Base-by-base conservation (phyloP, 805 yeast genomes). In the Yamadazyma philogaea region DNA sequence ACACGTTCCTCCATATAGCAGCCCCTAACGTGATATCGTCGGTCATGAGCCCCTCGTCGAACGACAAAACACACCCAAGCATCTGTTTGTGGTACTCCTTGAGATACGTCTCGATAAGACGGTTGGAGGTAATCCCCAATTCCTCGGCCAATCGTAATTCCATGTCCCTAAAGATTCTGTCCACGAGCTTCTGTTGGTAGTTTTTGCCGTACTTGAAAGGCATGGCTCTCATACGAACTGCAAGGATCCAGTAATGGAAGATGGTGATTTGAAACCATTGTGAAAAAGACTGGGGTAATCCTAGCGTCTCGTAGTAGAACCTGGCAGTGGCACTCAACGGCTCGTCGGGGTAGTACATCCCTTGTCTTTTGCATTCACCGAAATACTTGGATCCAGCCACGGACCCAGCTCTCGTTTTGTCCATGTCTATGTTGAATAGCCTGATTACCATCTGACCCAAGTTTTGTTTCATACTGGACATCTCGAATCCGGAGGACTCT, bases 241-340 rank as follows among this genome's bases (percentile, higher is more conserved):
- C 84, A 35, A 93, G 72, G 57, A 93, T 82, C 99, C 99, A 93
- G 46, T 87, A 81, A 63, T 93, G 99, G 51, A 93, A 72, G 1
- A 84, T 72, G 6, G 96, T 86, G 48, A 93, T 84, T 65, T 91
- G 98, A 62, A 84, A 91, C 96, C 96, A 91, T 63, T 89, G 95
- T n/a, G 91, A 80, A 58, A 91, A 90, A 0, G 97, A 84, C 58
- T 77, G 74, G 27, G 96, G 96, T 56, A 93, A 69, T 19, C 79
- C 82, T 44, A 93, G 68, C 10, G 90, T 85, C 42, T 87, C 85
- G 59, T 88, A 93, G 73, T 88, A 93, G 59, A 87, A 93, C 42
- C 69, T 70, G 1, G 96, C 96, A 4, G 86, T 76, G 15, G 77
- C 80, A 3, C 86, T 76, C 31, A 86, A 67, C 30, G 79, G 82